Conservation (phyloP, 2,329 filamentous ascomycete species). For the Bipolaris oryzae region DNA sequence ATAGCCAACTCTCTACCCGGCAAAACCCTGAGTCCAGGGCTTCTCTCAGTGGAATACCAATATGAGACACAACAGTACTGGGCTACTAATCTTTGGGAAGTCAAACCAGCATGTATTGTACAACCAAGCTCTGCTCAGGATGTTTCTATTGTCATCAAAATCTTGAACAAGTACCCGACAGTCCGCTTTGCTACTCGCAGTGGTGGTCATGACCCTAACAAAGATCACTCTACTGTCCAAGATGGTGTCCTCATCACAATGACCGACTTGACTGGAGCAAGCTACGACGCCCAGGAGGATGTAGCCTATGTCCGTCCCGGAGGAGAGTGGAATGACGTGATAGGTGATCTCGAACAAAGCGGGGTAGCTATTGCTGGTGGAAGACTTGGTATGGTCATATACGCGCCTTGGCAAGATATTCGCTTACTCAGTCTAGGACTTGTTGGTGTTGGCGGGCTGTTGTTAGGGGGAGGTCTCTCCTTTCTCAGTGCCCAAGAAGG, state of each 20-base stretch:
- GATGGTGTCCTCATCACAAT: conserved; percentile 49
- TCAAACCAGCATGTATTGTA: conserved; percentile 36
- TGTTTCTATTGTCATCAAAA: conserved; percentile 30
- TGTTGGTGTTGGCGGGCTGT: conserved; percentile 30
- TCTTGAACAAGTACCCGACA: conserved; percentile 29
- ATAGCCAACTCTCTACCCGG: conserved; percentile 27
- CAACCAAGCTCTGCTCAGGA: conserved; percentile 33
- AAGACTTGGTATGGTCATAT: conserved; percentile 21
- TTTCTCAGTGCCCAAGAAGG: conserved; percentile 35
- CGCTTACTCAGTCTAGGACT: conserved; percentile 17
- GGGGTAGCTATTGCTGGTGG: conserved; percentile 46
- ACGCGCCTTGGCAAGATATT: neutral
- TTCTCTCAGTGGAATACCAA: conserved; percentile 26
- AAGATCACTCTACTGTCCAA: conserved; percentile 41
- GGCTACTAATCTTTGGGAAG: conserved; percentile 22
- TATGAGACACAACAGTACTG: conserved; percentile 32
- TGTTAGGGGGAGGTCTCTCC: conserved; percentile 30
- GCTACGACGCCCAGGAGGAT: conserved; percentile 41
- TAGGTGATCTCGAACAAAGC: conserved; percentile 40
- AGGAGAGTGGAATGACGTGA: conserved; percentile 51
- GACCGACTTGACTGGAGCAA: conserved; percentile 44
- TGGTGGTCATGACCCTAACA: conserved; percentile 49
- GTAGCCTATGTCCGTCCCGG: conserved; percentile 50
- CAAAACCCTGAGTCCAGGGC: conserved; percentile 23
- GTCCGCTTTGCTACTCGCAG: conserved; percentile 35